These are phyloP conservation scores for Kazachstania psychrophila DNA, from an alignment of 805 yeast genomes.

Conservation along the genomic window DNA sequence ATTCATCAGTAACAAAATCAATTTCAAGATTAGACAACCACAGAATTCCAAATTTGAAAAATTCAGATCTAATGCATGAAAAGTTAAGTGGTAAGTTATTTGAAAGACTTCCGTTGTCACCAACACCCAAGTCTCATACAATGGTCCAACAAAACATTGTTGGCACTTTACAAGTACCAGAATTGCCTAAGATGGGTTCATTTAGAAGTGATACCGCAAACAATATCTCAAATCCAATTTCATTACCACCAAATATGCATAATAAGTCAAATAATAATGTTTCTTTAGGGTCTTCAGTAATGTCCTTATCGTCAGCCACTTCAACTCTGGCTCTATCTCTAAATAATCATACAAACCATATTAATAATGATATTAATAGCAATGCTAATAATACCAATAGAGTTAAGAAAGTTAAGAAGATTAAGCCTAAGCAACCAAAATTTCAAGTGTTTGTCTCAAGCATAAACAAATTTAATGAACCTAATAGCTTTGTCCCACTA, in stretches of 20 bases:
- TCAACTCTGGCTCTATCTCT: slow-evolving; percentile 1
- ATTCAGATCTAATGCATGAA: slow-evolving; percentile 8
- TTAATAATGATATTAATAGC: too few species aligned
- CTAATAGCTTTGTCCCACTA: slow-evolving; percentile 5
- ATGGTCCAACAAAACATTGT: background rate
- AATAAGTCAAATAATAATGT: background rate
- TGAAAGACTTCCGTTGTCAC: slow-evolving; percentile 20
- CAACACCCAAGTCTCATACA: slow-evolving; percentile 24
- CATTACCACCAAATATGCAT: background rate
- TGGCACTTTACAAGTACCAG: slow-evolving; percentile 20
- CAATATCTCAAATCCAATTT: background rate
- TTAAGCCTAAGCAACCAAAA: slow-evolving; percentile 23
- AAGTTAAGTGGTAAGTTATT: slow-evolving; percentile 3
- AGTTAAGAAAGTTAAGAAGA: slow-evolving; percentile 13
- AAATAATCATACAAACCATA: too few species aligned
- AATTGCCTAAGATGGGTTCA: slow-evolving; percentile 32
- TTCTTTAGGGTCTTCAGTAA: background rate
- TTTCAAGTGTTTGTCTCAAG: slow-evolving; percentile 31
- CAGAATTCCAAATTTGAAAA: slow-evolving; percentile 14
- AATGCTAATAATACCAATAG: background rate
- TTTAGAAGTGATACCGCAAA: slow-evolving; percentile 19
- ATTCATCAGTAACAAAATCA: slow-evolving; percentile 28
- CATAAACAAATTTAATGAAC: slow-evolving; percentile 25
- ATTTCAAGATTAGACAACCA: slow-evolving; percentile 13
- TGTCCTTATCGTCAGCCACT: background rate